Conservation (phyloP, 371 early-diverging fungal species). For the Phascolomyces articulosus region DNA sequence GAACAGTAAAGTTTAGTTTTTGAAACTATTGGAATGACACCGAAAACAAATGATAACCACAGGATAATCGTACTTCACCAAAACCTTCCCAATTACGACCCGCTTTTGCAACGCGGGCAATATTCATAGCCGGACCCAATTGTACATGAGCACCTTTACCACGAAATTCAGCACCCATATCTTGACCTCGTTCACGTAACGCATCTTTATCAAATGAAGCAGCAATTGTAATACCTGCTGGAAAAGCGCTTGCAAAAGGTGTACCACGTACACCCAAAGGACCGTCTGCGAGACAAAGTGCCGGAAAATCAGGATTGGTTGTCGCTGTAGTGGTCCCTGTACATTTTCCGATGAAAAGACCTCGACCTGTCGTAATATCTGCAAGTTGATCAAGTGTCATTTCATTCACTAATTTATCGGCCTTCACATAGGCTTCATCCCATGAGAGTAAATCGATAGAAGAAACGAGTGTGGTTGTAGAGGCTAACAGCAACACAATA, state of each 20-base stretch:
- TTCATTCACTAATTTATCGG: slow-evolving; percentile 22
- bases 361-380: slow-evolving; percentile 40
- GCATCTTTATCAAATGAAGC: slow-evolving; percentile 54
- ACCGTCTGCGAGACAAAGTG: slow-evolving; percentile 56
- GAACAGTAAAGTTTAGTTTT: neutral
- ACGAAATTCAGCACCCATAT: slow-evolving; percentile 58
- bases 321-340: slow-evolving; percentile 51
- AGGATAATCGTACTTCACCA: slow-evolving; percentile 35
- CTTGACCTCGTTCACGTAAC: slow-evolving; percentile 45
- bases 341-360: slow-evolving; percentile 40
- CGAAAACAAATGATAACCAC: too few relatives aligned
- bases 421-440: slow-evolving; percentile 41
- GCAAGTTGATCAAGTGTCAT: slow-evolving; percentile 37
- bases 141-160: slow-evolving; percentile 52
- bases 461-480: neutral
- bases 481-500: neutral
- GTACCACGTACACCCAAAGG: slow-evolving; percentile 58
- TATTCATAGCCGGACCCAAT: slow-evolving; percentile 41
- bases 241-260: slow-evolving; percentile 44
- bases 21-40: neutral
- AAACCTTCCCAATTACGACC: slow-evolving; percentile 66
- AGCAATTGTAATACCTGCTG: slow-evolving; percentile 55
- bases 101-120: slow-evolving; percentile 8
- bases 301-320: slow-evolving; percentile 52
- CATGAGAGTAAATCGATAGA: slow-evolving; percentile 17